phyloP scores from a whole-genome alignment of 2,329 filamentous ascomycete species.

The Boeremia exigua region DNA sequence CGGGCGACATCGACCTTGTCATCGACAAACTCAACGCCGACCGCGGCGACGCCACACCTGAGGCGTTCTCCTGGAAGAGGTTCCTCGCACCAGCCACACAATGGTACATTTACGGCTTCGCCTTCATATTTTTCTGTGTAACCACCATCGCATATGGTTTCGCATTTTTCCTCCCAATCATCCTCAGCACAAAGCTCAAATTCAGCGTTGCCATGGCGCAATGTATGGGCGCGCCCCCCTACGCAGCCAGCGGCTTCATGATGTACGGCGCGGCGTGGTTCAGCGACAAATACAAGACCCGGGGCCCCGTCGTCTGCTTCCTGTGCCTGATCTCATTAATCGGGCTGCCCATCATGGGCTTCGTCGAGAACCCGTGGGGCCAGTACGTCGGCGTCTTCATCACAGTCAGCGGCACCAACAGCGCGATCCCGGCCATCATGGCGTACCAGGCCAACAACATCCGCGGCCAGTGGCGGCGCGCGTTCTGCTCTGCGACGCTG shows the following conservation, averaged over 20 bases:
- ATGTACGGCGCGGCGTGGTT: slow-evolving; percentile 36
- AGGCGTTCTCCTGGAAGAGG: slow-evolving; percentile 29
- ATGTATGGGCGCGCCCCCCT: slow-evolving; percentile 34
- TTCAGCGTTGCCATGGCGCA: slow-evolving; percentile 34
- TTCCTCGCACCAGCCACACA: slow-evolving; percentile 31
- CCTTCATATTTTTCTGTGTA: slow-evolving; percentile 27
- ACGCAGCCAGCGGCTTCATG: slow-evolving; percentile 31
- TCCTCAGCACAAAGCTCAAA: slow-evolving; percentile 29
- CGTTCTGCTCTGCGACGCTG: slow-evolving; percentile 30
- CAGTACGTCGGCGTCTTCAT: slow-evolving; percentile 35
- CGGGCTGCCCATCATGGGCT: slow-evolving; percentile 36
- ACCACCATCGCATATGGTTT: slow-evolving; percentile 33
- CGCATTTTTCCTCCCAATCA: slow-evolving; percentile 33
- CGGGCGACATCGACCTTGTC: slow-evolving; percentile 24
- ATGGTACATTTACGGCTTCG: slow-evolving; percentile 34
- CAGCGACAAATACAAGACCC: slow-evolving; percentile 33
- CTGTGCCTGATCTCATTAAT: slow-evolving; percentile 31
- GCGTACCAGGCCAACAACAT: slow-evolving; percentile 35
- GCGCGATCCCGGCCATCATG: slow-evolving; percentile 29
- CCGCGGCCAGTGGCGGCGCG: slow-evolving; percentile 30
- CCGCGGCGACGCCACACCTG: slow-evolving; percentile 25
- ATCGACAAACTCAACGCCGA: slow-evolving; percentile 33
- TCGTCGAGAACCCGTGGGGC: slow-evolving; percentile 30
- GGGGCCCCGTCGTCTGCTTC: slow-evolving; percentile 28
- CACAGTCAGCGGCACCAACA: slow-evolving; percentile 27